Conservation (phyloP, 768 basidiomycete genomes). For the Podaxis mareebaensis region DNA sequence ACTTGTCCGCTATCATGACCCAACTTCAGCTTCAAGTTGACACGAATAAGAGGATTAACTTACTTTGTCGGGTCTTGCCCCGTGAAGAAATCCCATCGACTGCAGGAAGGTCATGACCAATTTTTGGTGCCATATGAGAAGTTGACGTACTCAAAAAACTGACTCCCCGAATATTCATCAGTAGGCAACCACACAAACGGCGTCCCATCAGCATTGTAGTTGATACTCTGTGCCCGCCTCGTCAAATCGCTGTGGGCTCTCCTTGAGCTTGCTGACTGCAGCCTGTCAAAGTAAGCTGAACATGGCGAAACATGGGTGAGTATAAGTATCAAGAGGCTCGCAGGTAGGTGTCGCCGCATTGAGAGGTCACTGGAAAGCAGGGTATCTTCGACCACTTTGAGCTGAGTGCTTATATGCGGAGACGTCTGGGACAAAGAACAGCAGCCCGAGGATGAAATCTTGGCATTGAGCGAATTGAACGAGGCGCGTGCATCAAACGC, state of each 20-base stretch:
- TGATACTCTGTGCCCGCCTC: constrained; percentile 3
- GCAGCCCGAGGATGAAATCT: not conserved
- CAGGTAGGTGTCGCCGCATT: not conserved
- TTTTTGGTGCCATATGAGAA: not conserved
- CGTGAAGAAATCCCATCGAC: constrained; percentile 61
- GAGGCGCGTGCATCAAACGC: not conserved
- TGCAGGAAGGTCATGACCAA: constrained; percentile 21
- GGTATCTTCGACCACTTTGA: not conserved
- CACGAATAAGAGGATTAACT: constrained; percentile 20
- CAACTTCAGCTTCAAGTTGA: constrained; percentile 13
- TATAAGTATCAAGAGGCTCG: not conserved
- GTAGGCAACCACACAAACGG: constrained; percentile 16
- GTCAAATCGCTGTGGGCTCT: not conserved
- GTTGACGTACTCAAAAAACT: constrained; percentile 17
- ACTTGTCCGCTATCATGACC: constrained; percentile 61
- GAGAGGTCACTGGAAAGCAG: not conserved
- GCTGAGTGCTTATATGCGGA: not conserved
- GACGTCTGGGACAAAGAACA: not conserved
- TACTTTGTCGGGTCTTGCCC: constrained; percentile 70
- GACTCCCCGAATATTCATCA: constrained; percentile 13
- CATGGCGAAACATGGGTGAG: not conserved
- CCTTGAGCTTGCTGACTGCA: not conserved
- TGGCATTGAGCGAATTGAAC: not conserved
- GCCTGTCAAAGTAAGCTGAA: not conserved
- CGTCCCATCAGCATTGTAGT: constrained; percentile 15